Conservation (phyloP, 164 flowering plant genomes). For the Nymphaea colorata region DNA sequence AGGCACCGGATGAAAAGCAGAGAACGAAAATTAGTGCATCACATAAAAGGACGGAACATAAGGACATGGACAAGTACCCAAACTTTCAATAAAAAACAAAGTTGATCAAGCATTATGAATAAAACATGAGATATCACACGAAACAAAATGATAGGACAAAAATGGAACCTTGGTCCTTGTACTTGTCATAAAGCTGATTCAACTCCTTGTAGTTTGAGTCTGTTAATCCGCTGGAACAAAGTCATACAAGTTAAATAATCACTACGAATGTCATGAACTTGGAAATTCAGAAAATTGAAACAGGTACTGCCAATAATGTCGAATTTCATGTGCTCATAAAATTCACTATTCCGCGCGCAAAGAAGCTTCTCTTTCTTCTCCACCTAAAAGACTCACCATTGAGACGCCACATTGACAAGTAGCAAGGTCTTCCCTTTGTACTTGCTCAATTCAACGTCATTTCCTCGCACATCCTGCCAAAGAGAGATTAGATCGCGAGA, state of each 20-base stretch:
- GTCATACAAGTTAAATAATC: neutral
- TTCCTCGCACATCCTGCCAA: slow-evolving; percentile 62
- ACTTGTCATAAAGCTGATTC: slow-evolving; percentile 45
- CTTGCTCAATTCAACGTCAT: slow-evolving; percentile 53
- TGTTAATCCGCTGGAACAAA: slow-evolving; percentile 61
- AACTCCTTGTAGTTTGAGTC: slow-evolving; percentile 82
- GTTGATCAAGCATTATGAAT: neutral
- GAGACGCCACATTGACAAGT: slow-evolving; percentile 79
- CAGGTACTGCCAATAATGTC: neutral
- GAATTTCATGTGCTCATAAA: neutral
- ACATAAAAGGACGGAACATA: too few species aligned
- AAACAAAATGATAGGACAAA: too few species aligned
- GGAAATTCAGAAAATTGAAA: neutral
- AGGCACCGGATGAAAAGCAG: too few species aligned
- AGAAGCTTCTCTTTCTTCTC: neutral
- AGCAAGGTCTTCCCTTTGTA: slow-evolving; percentile 72
- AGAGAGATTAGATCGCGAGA: neutral
- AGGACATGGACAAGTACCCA: too few species aligned
- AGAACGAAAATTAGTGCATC: too few species aligned
- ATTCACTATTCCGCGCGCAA: neutral
- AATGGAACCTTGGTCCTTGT: slow-evolving; percentile 62
- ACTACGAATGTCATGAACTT: neutral
- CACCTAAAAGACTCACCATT: slow-evolving; percentile 32
- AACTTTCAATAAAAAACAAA: neutral
- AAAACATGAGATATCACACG: too few species aligned